Conservation (phyloP, 768 basidiomycete species). For the Auriscalpium orientale region DNA sequence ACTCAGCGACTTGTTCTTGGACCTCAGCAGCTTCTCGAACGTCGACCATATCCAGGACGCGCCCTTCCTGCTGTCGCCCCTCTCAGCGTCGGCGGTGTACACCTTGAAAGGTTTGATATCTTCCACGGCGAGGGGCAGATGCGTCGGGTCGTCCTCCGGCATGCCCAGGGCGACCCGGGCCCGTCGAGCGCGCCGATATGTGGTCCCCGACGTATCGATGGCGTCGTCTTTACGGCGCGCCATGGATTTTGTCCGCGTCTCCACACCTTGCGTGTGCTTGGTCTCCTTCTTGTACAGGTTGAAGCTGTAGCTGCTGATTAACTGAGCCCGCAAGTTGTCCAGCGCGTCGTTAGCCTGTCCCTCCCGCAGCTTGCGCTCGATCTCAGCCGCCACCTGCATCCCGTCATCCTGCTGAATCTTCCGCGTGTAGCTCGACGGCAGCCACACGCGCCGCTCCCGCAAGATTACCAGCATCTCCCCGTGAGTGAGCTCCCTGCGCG, state of each 20-base stretch:
- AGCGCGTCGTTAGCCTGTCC: slow-evolving; percentile 3
- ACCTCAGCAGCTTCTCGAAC: no score
- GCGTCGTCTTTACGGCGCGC: neutral
- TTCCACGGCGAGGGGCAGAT: neutral
- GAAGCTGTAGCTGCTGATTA: neutral
- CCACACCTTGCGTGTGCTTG: neutral
- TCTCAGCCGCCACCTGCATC: neutral
- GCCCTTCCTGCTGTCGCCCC: neutral
- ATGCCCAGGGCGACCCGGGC: neutral
- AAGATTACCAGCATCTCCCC: neutral
- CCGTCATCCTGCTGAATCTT: neutral
- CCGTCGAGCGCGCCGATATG: neutral
- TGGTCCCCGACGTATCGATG: neutral
- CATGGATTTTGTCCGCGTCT: neutral
- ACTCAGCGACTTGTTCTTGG: neutral
- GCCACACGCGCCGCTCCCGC: neutral
- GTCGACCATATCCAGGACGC: neutral
- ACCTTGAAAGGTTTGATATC: neutral
- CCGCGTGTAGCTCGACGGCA: neutral
- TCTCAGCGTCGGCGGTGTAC: neutral
- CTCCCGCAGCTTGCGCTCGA: neutral
- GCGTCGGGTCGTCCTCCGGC: neutral
- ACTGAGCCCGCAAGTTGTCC: slow-evolving; percentile 1
- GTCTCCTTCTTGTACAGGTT: neutral
- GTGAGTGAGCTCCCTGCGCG: neutral